phyloP scores from a whole-genome alignment of 1,284 basidiomycete genomes.

The Heliocybe sulcata region DNA sequence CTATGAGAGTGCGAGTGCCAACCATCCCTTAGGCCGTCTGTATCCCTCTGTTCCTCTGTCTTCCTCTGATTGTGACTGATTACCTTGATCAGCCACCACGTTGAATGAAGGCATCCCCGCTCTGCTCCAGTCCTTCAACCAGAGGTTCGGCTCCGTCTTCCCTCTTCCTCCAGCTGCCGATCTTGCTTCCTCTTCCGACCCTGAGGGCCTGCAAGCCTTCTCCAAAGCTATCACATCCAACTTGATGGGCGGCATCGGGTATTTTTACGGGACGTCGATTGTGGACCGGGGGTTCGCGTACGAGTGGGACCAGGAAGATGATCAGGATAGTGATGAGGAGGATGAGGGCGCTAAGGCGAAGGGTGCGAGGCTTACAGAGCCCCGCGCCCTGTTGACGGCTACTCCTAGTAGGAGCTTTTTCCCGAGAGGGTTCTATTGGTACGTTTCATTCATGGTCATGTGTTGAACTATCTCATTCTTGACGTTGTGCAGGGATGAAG shows the following conservation, averaged over 20 bases:
- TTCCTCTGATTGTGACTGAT: conserved; percentile 11
- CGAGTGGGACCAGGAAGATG: conserved; percentile 85
- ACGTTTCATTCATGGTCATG: conserved; percentile 10
- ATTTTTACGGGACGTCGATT: conserved; percentile 89
- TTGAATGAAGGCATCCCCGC: conserved; percentile 65
- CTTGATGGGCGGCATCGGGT: conserved; percentile 87
- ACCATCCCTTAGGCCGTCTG: conserved; percentile 56
- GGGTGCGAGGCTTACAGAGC: conserved; percentile 66
- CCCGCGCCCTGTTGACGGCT: conserved; percentile 77
- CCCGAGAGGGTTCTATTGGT: conserved; percentile 96
- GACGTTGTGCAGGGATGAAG: conserved; percentile 73
- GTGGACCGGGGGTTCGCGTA: conserved; percentile 79
- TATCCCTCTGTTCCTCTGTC: conserved; percentile 10
- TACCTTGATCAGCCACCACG: conserved; percentile 34
- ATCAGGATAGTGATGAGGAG: conserved; percentile 31
- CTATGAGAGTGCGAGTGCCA: conserved; percentile 67
- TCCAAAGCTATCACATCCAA: conserved; percentile 88
- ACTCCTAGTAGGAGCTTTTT: conserved; percentile 95
- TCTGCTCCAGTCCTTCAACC: conserved; percentile 53
- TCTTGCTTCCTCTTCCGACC: conserved; percentile 41
- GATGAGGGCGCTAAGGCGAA: conserved; percentile 30
- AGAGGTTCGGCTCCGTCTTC: conserved; percentile 65
- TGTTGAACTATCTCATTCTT: not conserved
- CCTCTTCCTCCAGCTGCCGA: conserved; percentile 56
- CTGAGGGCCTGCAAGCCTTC: conserved; percentile 55